Conservation (phyloP, 768 basidiomycete species). For the Cystofilobasidium macerans region DNA sequence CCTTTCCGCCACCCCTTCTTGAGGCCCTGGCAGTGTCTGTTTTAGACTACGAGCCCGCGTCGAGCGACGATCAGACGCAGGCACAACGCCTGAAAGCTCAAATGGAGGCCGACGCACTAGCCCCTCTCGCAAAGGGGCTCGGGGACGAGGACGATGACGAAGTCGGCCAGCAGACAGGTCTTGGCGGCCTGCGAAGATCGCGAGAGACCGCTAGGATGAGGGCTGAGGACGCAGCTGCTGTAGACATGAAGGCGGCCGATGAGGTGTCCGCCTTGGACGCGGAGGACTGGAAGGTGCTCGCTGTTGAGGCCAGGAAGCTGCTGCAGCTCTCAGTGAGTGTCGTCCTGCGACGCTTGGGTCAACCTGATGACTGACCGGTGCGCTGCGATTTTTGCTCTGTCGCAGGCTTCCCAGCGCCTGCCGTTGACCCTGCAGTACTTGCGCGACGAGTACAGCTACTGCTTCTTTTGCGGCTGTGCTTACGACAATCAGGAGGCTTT, state of each 20-base stretch:
- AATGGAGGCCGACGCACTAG: constrained; percentile 11
- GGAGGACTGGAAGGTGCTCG: constrained; percentile 41
- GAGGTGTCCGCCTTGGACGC: background rate
- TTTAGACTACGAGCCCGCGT: background rate
- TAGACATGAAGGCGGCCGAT: background rate
- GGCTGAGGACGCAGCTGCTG: background rate
- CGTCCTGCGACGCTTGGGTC: background rate
- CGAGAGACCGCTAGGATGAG: background rate
- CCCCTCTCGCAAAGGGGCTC: background rate
- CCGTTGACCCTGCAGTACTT: constrained; percentile 60
- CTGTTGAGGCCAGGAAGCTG: constrained; percentile 60
- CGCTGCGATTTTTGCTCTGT: constrained; percentile 10
- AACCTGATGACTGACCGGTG: too few species aligned
- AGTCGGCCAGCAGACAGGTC: constrained; percentile 1
- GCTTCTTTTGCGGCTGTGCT: constrained; percentile 78
- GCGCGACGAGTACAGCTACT: constrained; percentile 60
- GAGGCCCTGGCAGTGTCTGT: constrained; percentile 35
- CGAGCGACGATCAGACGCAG: background rate
- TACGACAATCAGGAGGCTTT: constrained; percentile 56
- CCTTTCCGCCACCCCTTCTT: constrained; percentile 57
- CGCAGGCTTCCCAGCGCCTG: constrained; percentile 60
- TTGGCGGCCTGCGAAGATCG: background rate
- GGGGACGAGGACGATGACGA: constrained; percentile 11
- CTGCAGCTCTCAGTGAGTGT: constrained; percentile 52
- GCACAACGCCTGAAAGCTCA: constrained; percentile 5